Base-by-base conservation (phyloP, 371 early-diverging fungal genomes). In the Fennellomyces sp. region DNA sequence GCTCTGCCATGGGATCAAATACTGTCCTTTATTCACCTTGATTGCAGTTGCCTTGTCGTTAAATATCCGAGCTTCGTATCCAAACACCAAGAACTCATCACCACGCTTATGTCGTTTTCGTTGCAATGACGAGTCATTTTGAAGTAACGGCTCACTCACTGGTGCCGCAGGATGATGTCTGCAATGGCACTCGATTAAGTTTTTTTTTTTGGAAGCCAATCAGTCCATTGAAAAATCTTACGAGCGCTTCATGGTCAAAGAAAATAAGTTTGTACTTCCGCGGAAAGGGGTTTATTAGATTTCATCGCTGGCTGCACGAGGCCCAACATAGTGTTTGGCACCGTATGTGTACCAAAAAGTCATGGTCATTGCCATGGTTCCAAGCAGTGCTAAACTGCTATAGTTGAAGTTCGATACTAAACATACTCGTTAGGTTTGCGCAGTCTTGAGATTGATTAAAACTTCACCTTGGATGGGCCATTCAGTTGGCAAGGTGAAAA, bases 391-490 rank as follows among this genome's bases (percentile, higher is more conserved):
- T 7, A 67, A 28, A 1, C 25, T 6, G 3, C 29, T 19, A 52
- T 52, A 52, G 26, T 52, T 52, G 26, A 52, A 52, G 11, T 28
- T 52, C 23, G 35, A 33, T 31, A 35, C 53, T 52, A 31, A 19
- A 52, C 6, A 28, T 13, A n/a, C 8, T 31, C 19, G 23, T 21
- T 19, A 5, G 13, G 19, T 21, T 5, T 49, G 49, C 15, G 2
- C 27, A 5, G 13, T 8, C 23, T 12, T 27, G 19, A 19, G 26
- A 26, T 26, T 10, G 11, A 12, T 15, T 26, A 17, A 29, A 19
- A n/a, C 3, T 19, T 60, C 66, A 70, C 76, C 58, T 49, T 53
- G 52, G 2, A 78, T 66, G 4, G 78, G 78, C 73, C 73, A 78
- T 25, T 59, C 59, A 2, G 75, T 70, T 8, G 78, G 78, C 41